Evolutionary conservation across 176 grass and related monocot species (phyloP).

Genomic region (Raddia distichophylla): DNA sequence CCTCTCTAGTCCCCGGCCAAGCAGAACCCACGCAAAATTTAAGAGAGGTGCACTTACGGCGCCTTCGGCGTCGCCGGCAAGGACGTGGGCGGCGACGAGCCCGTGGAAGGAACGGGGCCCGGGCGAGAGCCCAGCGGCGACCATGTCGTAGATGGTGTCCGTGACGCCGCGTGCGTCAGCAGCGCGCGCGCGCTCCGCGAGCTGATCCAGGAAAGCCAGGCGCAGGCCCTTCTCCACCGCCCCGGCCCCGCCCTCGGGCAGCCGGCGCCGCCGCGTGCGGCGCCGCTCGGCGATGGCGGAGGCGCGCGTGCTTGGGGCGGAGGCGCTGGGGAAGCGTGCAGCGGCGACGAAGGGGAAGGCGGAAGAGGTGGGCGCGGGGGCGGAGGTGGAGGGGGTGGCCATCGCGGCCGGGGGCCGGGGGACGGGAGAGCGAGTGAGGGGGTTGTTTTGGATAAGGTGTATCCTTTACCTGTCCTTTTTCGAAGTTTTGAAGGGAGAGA

Average conservation of each 20-base stretch:
- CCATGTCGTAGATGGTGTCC: constrained; percentile 91
- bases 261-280: constrained; percentile 61
- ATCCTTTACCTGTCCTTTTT: too few species aligned
- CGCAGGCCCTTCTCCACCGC: constrained; percentile 71
- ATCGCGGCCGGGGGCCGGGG: constrained; percentile 63
- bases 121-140: constrained; percentile 82
- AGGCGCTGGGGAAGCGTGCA: constrained; percentile 38
- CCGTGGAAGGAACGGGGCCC: constrained; percentile 94
- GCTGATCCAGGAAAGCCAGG: constrained; percentile 78
- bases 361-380: constrained; percentile 44
- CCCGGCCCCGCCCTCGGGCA: constrained; percentile 40
- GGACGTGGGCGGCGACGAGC: constrained; percentile 78
- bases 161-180: constrained; percentile 60
- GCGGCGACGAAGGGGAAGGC: constrained; percentile 49
- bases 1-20: neutral
- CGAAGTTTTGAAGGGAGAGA: too few species aligned
- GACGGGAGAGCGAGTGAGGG: neutral
- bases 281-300: constrained; percentile 53
- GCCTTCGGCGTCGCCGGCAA: constrained; percentile 81
- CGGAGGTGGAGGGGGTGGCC: constrained; percentile 53
- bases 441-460: constrained; percentile 56
- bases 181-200: constrained; percentile 62
- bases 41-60: constrained; percentile 55
- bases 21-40: neutral
- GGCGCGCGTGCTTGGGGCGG: constrained; percentile 25